Base-by-base conservation (phyloP, 2,329 filamentous ascomycete species). In the Claviceps sp. region DNA sequence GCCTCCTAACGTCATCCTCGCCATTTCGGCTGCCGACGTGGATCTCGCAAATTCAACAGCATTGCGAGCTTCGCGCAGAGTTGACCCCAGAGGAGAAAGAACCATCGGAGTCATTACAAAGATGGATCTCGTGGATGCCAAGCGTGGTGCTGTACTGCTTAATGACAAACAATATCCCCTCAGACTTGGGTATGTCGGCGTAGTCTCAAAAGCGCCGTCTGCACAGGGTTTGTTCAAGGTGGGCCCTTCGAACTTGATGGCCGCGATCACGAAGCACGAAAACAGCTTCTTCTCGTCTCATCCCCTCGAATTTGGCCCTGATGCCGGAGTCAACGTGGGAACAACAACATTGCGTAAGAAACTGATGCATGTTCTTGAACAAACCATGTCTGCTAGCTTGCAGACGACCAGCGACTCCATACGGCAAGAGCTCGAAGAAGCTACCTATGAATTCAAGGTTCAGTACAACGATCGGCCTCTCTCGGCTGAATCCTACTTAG, bases 41-140 rank as follows among this genome's bases (percentile, higher is more conserved):
- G 93, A 98, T 72, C 70, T 98, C 53, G 93, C 93, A 22, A 98
- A 98, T 67, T 98, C 93, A 1, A 93, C 93, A 6, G 90, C 93
- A 5, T 70, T 98, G 24, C 78, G 90, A 59, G 89, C 93, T 18
- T 95, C 90, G 59, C 80, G 93, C 56, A 80, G 91, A 59, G 90
- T 97, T 30, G 93, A 98, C 62, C 93, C 93, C 1, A 78, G 93
- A 55, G 93, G 93, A 51, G 93, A 98, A 70, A 79, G 93, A 56
- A 98, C 93, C 0, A 98, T 98, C 63, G 93, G 93, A 45, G 93
- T 98, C n/a, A 84, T 98, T 43, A 98, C 93, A 3, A 98, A 98
- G 72, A 96, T 98, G 91, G 93, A 98, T 62, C 76, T 98, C 22
- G 90, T 98, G 7, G 91, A 97, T 59, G 78, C 93, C 3, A 72